Conservation (phyloP, 2,329 filamentous ascomycete species). For the Exophiala phaeomuriformis region DNA sequence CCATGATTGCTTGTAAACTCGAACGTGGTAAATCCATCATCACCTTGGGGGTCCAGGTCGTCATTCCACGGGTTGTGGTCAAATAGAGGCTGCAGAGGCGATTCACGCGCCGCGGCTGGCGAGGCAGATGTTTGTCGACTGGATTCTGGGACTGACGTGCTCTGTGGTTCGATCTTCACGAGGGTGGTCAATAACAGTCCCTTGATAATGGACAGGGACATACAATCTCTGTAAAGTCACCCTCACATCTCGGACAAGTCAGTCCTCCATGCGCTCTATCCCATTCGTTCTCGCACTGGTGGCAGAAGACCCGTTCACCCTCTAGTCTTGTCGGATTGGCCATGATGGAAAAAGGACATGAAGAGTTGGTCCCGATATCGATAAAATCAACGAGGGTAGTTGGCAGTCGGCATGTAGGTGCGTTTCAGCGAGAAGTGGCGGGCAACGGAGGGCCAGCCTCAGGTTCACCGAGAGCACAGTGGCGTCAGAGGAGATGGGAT, state of each 20-base stretch:
- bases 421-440: background rate
- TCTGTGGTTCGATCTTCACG: conserved; percentile 14
- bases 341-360: conserved; percentile 27
- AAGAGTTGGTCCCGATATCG: background rate
- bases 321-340: conserved; percentile 29
- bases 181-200: conserved; percentile 2
- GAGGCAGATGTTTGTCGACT: conserved; percentile 28
- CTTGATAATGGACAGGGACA: conserved; percentile 31
- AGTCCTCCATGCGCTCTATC: conserved; percentile 62
- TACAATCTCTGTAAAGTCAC: conserved; percentile 82
- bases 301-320: conserved; percentile 76
- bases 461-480: background rate
- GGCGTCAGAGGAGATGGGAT: background rate
- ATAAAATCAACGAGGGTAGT: background rate
- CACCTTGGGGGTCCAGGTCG: conserved; percentile 41
- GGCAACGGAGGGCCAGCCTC: background rate
- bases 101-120: conserved; percentile 29
- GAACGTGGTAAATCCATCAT: conserved; percentile 24
- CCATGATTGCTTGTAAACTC: conserved; percentile 23
- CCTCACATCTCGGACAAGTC: conserved; percentile 67
- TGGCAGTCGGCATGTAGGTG: background rate
- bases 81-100: conserved; percentile 29
- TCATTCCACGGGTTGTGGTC: conserved; percentile 44
- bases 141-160: conserved; percentile 32
- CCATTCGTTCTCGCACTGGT: conserved; percentile 75